Conservation (phyloP, 306 rosid species). For the Pyrus bretschneideri region DNA sequence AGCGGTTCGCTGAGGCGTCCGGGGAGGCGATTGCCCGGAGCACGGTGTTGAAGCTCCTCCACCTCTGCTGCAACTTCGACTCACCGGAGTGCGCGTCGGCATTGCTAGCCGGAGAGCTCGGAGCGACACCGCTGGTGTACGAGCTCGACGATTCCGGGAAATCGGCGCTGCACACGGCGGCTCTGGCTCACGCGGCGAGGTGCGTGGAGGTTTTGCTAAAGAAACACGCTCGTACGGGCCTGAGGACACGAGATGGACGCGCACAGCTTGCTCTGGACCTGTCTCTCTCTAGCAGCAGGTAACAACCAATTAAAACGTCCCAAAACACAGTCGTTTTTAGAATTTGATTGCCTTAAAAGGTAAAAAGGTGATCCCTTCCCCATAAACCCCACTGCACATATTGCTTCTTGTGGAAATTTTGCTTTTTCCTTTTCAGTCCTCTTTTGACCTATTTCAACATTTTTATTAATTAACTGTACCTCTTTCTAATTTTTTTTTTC, state of each 20-base stretch:
- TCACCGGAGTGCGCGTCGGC: constrained; percentile 29
- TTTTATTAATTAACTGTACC: neutral
- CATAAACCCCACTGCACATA: neutral
- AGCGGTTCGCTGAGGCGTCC: neutral
- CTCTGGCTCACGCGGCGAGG: constrained; percentile 26
- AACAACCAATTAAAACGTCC: neutral
- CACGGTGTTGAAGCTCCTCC: constrained; percentile 27
- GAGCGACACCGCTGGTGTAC: constrained; percentile 23
- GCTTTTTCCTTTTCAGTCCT: constrained; percentile 5
- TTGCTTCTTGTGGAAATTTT: constrained; percentile 2
- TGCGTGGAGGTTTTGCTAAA: constrained; percentile 34
- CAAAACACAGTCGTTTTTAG: constrained; percentile 22
- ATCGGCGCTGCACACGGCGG: constrained; percentile 35
- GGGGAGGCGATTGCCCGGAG: constrained; percentile 16
- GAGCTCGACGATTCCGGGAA: constrained; percentile 23
- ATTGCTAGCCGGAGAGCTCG: constrained; percentile 28
- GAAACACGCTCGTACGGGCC: constrained; percentile 36
- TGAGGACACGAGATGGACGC: constrained; percentile 28
- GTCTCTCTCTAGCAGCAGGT: constrained; percentile 35
- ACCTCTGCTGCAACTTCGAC: constrained; percentile 35
- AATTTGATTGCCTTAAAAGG: constrained; percentile 5
- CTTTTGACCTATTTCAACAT: neutral
- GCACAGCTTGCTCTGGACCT: constrained; percentile 33
- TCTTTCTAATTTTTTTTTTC: neutral
- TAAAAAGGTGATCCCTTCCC: constrained; percentile 18